A percentile compares a stretch with the other conserved stretches of the same genome.
These are phyloP conservation scores for Wallemia hederae DNA, from an alignment of 1,284 basidiomycete species.

Conservation along the genomic window DNA sequence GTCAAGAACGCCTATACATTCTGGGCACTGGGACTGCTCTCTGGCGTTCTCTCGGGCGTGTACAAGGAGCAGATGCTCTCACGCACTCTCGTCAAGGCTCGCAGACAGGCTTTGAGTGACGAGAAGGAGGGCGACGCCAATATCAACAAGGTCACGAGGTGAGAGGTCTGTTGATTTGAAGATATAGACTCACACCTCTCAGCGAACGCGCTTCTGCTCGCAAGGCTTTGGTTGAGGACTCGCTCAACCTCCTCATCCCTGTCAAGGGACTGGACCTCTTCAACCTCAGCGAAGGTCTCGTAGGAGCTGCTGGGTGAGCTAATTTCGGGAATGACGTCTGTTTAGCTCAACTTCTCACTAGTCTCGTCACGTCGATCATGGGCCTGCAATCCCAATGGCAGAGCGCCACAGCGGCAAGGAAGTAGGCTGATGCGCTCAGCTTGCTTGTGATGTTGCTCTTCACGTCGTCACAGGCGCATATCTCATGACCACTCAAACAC, in stretches of 20 bases:
- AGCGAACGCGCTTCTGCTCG: slow-evolving; percentile 1
- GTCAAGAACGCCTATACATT: slow-evolving; percentile 16
- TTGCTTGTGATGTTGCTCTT: too few species aligned
- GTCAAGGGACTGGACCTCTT: slow-evolving; percentile 17
- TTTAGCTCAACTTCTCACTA: neutral
- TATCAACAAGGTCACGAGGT: slow-evolving; percentile 11
- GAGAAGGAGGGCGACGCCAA: slow-evolving; percentile 18
- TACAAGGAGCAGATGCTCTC: slow-evolving; percentile 9
- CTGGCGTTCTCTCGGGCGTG: slow-evolving; percentile 8
- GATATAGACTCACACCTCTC: neutral
- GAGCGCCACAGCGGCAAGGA: too few species aligned
- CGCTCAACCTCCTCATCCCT: slow-evolving; percentile 18
- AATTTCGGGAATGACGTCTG: neutral
- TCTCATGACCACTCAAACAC: too few species aligned
- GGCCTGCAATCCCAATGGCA: slow-evolving; percentile 8
- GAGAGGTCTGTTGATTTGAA: neutral
- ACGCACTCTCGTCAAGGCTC: slow-evolving; percentile 2
- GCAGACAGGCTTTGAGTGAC: slow-evolving; percentile 10
- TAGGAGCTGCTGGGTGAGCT: slow-evolving; percentile 12
- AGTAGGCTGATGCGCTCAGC: too few species aligned
- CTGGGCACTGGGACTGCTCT: slow-evolving; percentile 17
- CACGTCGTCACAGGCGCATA: too few species aligned
- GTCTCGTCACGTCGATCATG: slow-evolving; percentile 11
- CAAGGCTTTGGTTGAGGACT: slow-evolving; percentile 19
- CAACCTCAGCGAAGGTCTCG: slow-evolving; percentile 17